Evolutionary conservation across 23 red algal species (phyloP).

Genomic region (Gracilariopsis chorda): DNA sequence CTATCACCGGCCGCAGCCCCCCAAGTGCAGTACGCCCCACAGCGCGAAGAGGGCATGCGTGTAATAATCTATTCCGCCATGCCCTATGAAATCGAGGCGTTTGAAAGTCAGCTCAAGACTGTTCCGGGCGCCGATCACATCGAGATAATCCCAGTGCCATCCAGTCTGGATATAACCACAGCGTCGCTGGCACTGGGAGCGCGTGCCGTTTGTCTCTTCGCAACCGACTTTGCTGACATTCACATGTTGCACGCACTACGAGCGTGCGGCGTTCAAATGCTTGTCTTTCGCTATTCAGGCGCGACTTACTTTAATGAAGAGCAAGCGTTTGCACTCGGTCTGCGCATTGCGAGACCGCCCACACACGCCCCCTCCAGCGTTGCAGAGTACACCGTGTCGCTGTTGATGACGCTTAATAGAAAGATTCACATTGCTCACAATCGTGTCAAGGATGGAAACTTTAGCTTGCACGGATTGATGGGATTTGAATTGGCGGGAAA

Average conservation of each 20-base stretch:
- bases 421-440: constrained; percentile 72
- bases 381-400: constrained; percentile 69
- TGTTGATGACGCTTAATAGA: constrained; percentile 58
- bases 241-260: constrained; percentile 25
- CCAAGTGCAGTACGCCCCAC: too few species aligned
- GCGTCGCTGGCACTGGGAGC: constrained; percentile 41
- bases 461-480: constrained; percentile 63
- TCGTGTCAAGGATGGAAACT: constrained; percentile 75
- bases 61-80: constrained; percentile 34
- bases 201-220: constrained; percentile 25
- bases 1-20: too few species aligned
- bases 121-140: neutral
- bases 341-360: constrained; percentile 49
- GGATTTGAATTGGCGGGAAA: constrained; percentile 60
- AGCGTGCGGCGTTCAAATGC: constrained; percentile 31
- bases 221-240: constrained; percentile 30
- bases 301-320: constrained; percentile 8
- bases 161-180: constrained; percentile 8
- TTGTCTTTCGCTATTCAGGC: constrained; percentile 72
- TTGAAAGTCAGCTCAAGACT: constrained; percentile 8
- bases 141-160: constrained; percentile 25
- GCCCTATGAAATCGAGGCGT: constrained; percentile 33
- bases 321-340: constrained; percentile 14
- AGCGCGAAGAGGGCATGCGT: neutral
- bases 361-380: constrained; percentile 65